Conservation (phyloP, 1,284 basidiomycete genomes). For the Trichosporon sp. region DNA sequence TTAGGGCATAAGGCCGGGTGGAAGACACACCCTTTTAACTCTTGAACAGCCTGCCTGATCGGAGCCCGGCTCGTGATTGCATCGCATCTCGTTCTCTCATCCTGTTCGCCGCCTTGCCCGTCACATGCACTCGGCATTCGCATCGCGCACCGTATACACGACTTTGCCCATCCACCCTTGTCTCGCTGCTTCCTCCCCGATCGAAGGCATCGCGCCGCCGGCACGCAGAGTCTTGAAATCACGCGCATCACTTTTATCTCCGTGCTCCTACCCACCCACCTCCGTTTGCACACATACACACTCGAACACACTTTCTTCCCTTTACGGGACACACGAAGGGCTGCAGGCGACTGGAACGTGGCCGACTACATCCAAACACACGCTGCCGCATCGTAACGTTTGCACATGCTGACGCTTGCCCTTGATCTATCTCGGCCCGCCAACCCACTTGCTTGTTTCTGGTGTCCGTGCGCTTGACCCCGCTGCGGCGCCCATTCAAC, state of each 20-base stretch:
- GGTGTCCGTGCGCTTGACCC: conserved; percentile 16
- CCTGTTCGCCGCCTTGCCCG: conserved; percentile 1
- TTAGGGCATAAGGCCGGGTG: not conserved
- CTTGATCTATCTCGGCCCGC: conserved; percentile 7
- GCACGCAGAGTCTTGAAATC: not conserved
- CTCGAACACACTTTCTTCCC: not conserved
- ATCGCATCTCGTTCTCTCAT: conserved; percentile 10
- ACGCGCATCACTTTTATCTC: conserved; percentile 4
- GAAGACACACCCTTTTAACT: not conserved
- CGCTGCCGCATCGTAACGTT: not conserved
- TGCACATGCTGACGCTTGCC: conserved; percentile 16
- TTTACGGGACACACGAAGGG: not conserved
- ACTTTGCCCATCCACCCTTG: not conserved
- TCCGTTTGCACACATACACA: not conserved
- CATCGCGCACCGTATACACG: not conserved
- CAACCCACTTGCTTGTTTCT: conserved; percentile 12
- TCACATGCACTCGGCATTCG: not conserved
- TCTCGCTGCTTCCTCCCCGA: not conserved
- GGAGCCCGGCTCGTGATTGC: not conserved
- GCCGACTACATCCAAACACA: conserved; percentile 6
- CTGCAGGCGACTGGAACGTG: not conserved
- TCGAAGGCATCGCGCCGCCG: not conserved
- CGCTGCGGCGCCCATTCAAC: conserved; percentile 11
- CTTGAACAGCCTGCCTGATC: not conserved
- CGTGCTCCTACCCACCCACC: not conserved